Conservation (phyloP, 1,284 basidiomycete species). For the Rhodotorula sp. region DNA sequence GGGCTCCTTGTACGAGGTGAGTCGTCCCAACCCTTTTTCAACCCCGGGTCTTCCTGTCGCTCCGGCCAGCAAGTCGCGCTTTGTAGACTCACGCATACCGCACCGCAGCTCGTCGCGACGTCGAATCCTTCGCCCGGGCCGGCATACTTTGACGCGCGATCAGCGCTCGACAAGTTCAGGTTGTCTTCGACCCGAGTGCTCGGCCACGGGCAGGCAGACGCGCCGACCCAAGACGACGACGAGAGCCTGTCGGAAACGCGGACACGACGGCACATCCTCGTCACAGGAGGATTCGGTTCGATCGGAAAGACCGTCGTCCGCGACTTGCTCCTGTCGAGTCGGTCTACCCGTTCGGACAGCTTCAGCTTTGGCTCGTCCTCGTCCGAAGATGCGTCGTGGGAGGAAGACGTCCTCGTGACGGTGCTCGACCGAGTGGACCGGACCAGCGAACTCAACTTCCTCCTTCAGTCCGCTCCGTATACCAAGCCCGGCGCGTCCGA, state of each 20-base stretch:
- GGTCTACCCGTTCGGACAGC: not conserved
- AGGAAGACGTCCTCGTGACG: slow-evolving; percentile 35
- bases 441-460: slow-evolving; percentile 41
- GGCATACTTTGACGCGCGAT: slow-evolving; percentile 38
- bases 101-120: slow-evolving; percentile 36
- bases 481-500: slow-evolving; percentile 33
- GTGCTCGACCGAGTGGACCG: slow-evolving; percentile 40
- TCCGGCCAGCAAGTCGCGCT: too few species aligned
- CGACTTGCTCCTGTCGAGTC: slow-evolving; percentile 37
- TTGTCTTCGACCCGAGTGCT: slow-evolving; percentile 43
- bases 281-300: slow-evolving; percentile 44
- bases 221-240: slow-evolving; percentile 10
- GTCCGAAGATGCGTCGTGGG: slow-evolving; percentile 13
- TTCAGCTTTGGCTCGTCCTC: not conserved
- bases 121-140: slow-evolving; percentile 37
- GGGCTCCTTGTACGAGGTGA: slow-evolving; percentile 39
- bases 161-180: slow-evolving; percentile 39
- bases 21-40: not conserved
- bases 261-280: slow-evolving; percentile 41
- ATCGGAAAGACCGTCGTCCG: slow-evolving; percentile 42
- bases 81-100: too few species aligned
- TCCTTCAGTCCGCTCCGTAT: slow-evolving; percentile 41
- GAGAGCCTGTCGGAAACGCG: slow-evolving; percentile 7
- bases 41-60: not conserved
- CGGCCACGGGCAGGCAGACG: slow-evolving; percentile 30